Percentiles rank a stretch among this genome's conserved stretches.
Conservation (phyloP, 2,329 filamentous ascomycete genomes). For the Metarhizium guizhouense region DNA sequence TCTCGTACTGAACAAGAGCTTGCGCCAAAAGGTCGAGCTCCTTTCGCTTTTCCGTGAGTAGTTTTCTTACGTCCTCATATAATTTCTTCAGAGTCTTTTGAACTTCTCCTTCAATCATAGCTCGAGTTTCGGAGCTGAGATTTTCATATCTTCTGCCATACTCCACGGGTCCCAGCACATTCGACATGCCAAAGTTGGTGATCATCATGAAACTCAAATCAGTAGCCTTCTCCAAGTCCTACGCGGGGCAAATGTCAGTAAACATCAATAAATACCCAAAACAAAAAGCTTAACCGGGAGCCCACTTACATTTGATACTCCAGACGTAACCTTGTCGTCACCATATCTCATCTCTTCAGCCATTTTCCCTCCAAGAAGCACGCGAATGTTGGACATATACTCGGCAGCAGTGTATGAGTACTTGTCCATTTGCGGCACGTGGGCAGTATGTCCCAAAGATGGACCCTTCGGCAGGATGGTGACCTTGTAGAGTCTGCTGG, state of each 20-base stretch:
- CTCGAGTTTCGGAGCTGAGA: slow-evolving; percentile 78
- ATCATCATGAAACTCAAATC: slow-evolving; percentile 80
- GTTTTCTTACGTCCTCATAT: slow-evolving; percentile 59
- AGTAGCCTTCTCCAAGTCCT: slow-evolving; percentile 82
- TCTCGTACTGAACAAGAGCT: slow-evolving; percentile 91
- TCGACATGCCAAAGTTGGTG: slow-evolving; percentile 82
- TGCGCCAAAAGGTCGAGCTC: slow-evolving; percentile 84
- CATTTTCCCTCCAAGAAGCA: slow-evolving; percentile 77
- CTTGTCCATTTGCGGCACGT: slow-evolving; percentile 85
- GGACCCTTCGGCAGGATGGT: slow-evolving; percentile 90
- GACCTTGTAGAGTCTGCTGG: slow-evolving; percentile 85
- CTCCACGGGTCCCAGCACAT: slow-evolving; percentile 81
- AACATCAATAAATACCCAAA: not conserved
- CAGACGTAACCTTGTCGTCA: slow-evolving; percentile 82
- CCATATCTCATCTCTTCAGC: slow-evolving; percentile 90
- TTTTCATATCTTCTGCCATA: slow-evolving; percentile 71
- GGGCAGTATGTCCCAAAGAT: slow-evolving; percentile 77
- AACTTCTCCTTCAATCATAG: slow-evolving; percentile 81
- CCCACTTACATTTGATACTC: slow-evolving; percentile 63
- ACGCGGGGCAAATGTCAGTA: slow-evolving; percentile 15
- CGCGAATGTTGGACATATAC: slow-evolving; percentile 70
- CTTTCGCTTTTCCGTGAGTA: slow-evolving; percentile 66
- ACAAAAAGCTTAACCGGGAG: not conserved
- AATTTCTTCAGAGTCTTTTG: slow-evolving; percentile 76
- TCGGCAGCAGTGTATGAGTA: slow-evolving; percentile 82